These are phyloP conservation scores for Suillus occidentalis DNA, from an alignment of 768 basidiomycete species.

Conservation along the genomic window DNA sequence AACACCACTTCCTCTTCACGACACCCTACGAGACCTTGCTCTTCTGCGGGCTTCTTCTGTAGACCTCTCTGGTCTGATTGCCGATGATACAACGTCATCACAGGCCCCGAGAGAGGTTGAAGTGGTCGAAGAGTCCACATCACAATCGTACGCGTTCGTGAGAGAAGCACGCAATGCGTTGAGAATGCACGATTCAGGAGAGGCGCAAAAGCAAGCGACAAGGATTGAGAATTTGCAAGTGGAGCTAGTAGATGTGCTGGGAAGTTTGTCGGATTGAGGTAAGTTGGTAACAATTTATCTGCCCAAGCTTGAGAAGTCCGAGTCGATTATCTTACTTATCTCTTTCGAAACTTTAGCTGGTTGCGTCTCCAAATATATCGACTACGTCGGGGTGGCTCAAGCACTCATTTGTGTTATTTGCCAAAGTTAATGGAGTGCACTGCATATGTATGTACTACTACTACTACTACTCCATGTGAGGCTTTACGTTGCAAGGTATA, in stretches of 20 bases:
- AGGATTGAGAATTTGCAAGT: constrained; percentile 57
- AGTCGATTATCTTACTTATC: neutral
- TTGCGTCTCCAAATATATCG: neutral
- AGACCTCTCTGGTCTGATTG: constrained; percentile 36
- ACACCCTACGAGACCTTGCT: constrained; percentile 72
- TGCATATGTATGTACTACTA: neutral
- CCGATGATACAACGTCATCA: constrained; percentile 7
- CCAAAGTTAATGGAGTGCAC: neutral
- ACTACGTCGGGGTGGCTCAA: neutral
- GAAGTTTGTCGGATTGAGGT: constrained; percentile 29
- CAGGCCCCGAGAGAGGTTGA: constrained; percentile 1
- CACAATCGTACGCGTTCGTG: constrained; percentile 60
- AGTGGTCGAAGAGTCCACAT: constrained; percentile 20
- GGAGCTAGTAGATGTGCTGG: constrained; percentile 52
- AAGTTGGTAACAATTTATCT: neutral
- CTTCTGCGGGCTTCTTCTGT: constrained; percentile 61
- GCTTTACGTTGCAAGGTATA: neutral
- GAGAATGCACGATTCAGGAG: constrained; percentile 49
- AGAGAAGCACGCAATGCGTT: constrained; percentile 58
- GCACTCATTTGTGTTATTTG: neutral
- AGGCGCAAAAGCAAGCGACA: constrained; percentile 51
- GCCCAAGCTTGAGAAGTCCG: neutral
- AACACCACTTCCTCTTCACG: constrained; percentile 54
- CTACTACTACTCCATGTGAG: neutral
- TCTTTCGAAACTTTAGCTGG: neutral